Conservation (phyloP, 1,284 basidiomycete species). For the Meira miltonrushii region DNA sequence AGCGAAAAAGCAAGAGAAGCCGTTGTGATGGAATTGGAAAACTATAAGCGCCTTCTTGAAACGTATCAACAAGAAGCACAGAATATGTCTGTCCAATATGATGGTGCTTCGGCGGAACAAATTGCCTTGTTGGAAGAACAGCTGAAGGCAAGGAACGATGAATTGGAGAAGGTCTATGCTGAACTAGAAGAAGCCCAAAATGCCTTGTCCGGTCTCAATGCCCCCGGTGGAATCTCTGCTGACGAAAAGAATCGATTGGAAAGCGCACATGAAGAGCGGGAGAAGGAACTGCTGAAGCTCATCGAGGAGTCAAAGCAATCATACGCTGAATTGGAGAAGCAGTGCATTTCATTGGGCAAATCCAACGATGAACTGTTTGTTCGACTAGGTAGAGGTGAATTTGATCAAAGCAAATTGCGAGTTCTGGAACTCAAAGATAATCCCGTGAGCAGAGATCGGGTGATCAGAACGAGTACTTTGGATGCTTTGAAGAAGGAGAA, state of each 20-base stretch:
- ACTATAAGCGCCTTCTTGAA: conserved; percentile 29
- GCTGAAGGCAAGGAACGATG: conserved; percentile 32
- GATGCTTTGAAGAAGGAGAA: conserved; percentile 71
- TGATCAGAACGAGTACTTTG: conserved; percentile 64
- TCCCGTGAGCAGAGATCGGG: conserved; percentile 68
- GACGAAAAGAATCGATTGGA: conserved; percentile 7
- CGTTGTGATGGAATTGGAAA: conserved; percentile 16
- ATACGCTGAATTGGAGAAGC: conserved; percentile 54
- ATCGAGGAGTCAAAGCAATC: conserved; percentile 18
- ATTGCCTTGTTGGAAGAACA: conserved; percentile 41
- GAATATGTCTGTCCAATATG: conserved; percentile 26
- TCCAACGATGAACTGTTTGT: conserved; percentile 67
- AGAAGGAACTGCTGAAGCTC: conserved; percentile 2
- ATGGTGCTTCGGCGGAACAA: conserved; percentile 39
- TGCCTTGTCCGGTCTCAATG: neutral
- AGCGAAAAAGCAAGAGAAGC: neutral
- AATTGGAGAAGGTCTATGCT: conserved; percentile 10
- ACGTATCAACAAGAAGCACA: conserved; percentile 38
- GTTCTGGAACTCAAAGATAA: conserved; percentile 69
- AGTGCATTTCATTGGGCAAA: conserved; percentile 65
- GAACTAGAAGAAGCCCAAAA: conserved; percentile 1
- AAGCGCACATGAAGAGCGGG: conserved; percentile 20
- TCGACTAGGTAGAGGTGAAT: conserved; percentile 62
- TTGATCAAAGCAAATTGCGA: conserved; percentile 67
- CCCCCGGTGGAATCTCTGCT: neutral